Evolutionary conservation across 345 rosid species (phyloP).

Genomic region (Eutrema japonicum): DNA sequence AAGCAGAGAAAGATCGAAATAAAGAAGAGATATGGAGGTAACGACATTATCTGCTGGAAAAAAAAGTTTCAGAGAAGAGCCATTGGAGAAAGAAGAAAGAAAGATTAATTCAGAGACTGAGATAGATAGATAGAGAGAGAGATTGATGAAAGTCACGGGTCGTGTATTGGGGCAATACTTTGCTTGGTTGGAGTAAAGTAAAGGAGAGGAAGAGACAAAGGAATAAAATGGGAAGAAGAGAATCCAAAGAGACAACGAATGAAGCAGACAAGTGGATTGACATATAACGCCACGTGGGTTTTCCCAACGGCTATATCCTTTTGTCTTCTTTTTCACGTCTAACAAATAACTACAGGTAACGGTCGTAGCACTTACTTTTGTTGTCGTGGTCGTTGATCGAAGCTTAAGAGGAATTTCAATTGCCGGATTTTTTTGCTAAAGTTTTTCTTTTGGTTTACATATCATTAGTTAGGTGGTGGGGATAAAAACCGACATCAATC

Average conservation of each 20-base stretch:
- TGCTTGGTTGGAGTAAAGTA: slow-evolving; percentile 43
- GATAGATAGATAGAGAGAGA: slow-evolving; percentile 7
- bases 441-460: background rate
- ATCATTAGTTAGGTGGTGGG: background rate
- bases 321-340: slow-evolving; percentile 15
- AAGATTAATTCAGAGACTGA: slow-evolving; percentile 17
- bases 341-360: slow-evolving; percentile 30
- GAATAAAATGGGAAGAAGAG: slow-evolving; percentile 43
- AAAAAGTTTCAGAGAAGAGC: slow-evolving; percentile 2
- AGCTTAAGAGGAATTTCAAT: background rate
- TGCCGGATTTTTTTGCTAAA: background rate
- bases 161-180: slow-evolving; percentile 45
- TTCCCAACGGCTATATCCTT: slow-evolving; percentile 38
- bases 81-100: slow-evolving; percentile 30
- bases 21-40: slow-evolving; percentile 27
- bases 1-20: slow-evolving; percentile 20
- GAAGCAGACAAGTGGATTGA: slow-evolving; percentile 37
- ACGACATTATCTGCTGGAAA: slow-evolving; percentile 4
- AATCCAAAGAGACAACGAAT: slow-evolving; percentile 45
- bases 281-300: slow-evolving; percentile 36
- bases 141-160: slow-evolving; percentile 44
- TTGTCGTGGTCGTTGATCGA: slow-evolving; percentile 17
- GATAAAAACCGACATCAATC: background rate
- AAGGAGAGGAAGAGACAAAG: slow-evolving; percentile 45
- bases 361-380: slow-evolving; percentile 22